phyloP scores from a whole-genome alignment of 2,329 filamentous ascomycete genomes.

The Fusarium sp. region DNA sequence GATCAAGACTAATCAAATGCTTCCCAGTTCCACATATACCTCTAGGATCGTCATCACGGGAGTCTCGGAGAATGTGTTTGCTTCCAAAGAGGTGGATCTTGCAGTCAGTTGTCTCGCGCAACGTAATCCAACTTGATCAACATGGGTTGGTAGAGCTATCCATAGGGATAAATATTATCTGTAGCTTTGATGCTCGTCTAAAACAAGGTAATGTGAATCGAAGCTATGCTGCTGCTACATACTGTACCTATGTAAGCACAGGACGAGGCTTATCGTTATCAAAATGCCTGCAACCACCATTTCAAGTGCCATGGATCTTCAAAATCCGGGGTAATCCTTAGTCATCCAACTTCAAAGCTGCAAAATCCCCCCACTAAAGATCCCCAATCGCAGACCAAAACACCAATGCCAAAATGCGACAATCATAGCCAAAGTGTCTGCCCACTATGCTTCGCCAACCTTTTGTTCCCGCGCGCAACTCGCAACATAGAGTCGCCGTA shows the following conservation, averaged over 20 bases:
- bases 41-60: conserved; percentile 6
- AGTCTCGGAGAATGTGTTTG: conserved; percentile 5
- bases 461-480: conserved; percentile 61
- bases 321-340: conserved; percentile 35
- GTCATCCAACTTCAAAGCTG: conserved; percentile 21
- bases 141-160: not conserved
- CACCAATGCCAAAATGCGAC: conserved; percentile 18
- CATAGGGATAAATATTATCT: not conserved
- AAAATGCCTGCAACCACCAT: not conserved
- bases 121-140: conserved; percentile 9
- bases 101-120: conserved; percentile 23
- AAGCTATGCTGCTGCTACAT: not conserved
- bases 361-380: conserved; percentile 21
- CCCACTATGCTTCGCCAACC: conserved; percentile 46
- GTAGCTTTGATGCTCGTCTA: not conserved
- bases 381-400: not conserved
- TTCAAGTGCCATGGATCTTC: conserved; percentile 1
- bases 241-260: not conserved
- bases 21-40: not conserved
- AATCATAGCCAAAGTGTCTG: conserved; percentile 2
- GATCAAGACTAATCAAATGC: not conserved
- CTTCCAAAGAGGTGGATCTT: conserved; percentile 1
- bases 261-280: not conserved
- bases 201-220: not conserved
- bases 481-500: conserved; percentile 66